Evolutionary conservation across 2,329 filamentous ascomycete species (phyloP), one percentile per base, ranked within the genome.

Genomic region (Stemphylium beticola): DNA sequence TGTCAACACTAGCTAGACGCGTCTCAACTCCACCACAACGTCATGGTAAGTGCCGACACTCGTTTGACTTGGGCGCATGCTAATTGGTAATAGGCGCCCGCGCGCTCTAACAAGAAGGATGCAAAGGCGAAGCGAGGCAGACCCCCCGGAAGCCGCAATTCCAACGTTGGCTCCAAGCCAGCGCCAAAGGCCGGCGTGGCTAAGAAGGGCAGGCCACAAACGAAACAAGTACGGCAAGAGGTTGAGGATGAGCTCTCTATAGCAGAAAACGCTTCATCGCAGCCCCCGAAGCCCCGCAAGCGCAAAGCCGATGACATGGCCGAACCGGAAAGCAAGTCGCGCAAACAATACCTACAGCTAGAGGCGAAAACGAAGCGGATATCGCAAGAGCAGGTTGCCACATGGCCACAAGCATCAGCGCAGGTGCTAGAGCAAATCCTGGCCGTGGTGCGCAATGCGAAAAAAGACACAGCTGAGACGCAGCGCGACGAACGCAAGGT

Each of bases 391-490:
- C 55, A 67, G 20, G 74, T 78, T 39, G 68, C 74, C 38, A 67
- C 71, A 53, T 78, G 88, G 88, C 77, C 79, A 2, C 78, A 83
- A 5, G 79, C 90, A 4, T 79, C 84, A 4, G 70, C 76, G 6
- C 74, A 79, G 20, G 84, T 87, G 37, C 74, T 89, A 49, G 76
- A 81, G 7, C 81, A 82, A 46, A 79, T 88, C n/a, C 76, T 79
- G 15, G 71, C 77, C 14, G 78, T 90, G 24, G 76, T 91, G 29
- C 75, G 79, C 18, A 81, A 86, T 60, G 82, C 85, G 45, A 84
- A 87, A 61, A 82, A 83, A 14, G 85, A 87, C 12, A 83, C 90
- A 39, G 79, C 89, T 11, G 80, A 83, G 45, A 83, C 82, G 37
- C 78, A 87, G 12, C 72, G 73, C 18, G 75, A 80, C 58, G 74